Evolutionary conservation across 2,329 filamentous ascomycete genomes (phyloP), one percentile per base, ranked within the genome.

Genomic region (Trichophyton simii): DNA sequence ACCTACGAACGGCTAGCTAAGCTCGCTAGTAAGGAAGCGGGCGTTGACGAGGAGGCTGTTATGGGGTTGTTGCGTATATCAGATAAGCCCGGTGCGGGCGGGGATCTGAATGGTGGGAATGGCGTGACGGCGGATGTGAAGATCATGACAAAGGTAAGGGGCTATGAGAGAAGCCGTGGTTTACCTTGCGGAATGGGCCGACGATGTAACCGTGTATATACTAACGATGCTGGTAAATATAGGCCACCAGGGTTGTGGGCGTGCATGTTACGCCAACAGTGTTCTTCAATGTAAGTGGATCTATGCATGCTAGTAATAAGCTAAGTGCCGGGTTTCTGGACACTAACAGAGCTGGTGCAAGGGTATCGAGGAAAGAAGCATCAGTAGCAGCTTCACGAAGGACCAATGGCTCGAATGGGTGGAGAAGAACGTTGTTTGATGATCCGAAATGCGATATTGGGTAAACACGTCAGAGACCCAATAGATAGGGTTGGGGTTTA

Each of bases 231-330:
- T n/a, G 44, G 8, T 36, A n/a, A 20, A 42, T 46, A 60, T 67
- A 80, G 77, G 75, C 75, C 57, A 80, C 89, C 68, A 79, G 92
- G 50, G 75, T 94, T 66, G 82, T 88, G 7, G 88, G 91, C 11
- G 84, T 96, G 50, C 92, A 97, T 77, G 89, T 96, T 46, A 92
- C 89, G 48, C 92, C 92, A 1, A 96, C 91, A 0, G 90, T 92
- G 20, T 80, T 95, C 58, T 91, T 95, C 72, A 85, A 97, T 74
- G 91, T 65, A 60, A 66, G 65, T 58, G 55, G 28, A 41, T 41
- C 38, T 58, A n/a, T 44, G 34, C 55, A n/a, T 42, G 46, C 11
- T 28, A 41, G 11, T 38, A 38, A 13, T 38, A 13, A 13, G 18
- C 18, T 54, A 25, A 34, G 7, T 8, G 50, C 36, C 20, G 9